A percentile compares a stretch with the other conserved stretches of the same genome.
phyloP scores from a whole-genome alignment of 1,139 yeast species.

The Suhomyces bolitotheri region DNA sequence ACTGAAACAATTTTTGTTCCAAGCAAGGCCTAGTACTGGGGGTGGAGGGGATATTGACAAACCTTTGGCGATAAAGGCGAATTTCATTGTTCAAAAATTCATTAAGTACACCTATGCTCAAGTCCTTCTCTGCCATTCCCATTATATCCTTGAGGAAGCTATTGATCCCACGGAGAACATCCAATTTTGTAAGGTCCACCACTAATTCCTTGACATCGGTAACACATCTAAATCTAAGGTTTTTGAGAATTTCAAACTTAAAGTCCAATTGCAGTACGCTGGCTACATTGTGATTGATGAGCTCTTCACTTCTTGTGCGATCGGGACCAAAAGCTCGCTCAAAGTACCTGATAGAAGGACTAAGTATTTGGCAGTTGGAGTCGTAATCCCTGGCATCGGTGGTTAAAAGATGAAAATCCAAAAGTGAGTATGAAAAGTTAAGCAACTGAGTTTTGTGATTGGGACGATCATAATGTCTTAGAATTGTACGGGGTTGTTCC shows the following conservation, averaged over 20 bases:
- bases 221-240: constrained; percentile 28
- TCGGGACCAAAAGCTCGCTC: constrained; percentile 22
- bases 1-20: constrained; percentile 31
- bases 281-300: constrained; percentile 18
- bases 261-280: constrained; percentile 25
- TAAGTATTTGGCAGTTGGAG: constrained; percentile 36
- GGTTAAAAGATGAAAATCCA: constrained; percentile 39
- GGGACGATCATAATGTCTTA: constrained; percentile 28
- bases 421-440: constrained; percentile 39
- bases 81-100: constrained; percentile 30
- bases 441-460: constrained; percentile 29
- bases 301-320: constrained; percentile 3
- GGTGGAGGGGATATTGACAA: background rate
- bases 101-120: constrained; percentile 34
- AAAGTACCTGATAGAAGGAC: constrained; percentile 35
- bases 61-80: constrained; percentile 12
- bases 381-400: constrained; percentile 38
- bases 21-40: background rate
- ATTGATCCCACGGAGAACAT: constrained; percentile 35
- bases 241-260: constrained; percentile 30
- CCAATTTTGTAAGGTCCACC: constrained; percentile 34
- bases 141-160: constrained; percentile 31
- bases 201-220: constrained; percentile 24
- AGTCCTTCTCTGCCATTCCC: constrained; percentile 26
- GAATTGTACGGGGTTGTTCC: constrained; percentile 45